Conservation (phyloP, 257 asterid genomes). For the Cordia subcordata region DNA sequence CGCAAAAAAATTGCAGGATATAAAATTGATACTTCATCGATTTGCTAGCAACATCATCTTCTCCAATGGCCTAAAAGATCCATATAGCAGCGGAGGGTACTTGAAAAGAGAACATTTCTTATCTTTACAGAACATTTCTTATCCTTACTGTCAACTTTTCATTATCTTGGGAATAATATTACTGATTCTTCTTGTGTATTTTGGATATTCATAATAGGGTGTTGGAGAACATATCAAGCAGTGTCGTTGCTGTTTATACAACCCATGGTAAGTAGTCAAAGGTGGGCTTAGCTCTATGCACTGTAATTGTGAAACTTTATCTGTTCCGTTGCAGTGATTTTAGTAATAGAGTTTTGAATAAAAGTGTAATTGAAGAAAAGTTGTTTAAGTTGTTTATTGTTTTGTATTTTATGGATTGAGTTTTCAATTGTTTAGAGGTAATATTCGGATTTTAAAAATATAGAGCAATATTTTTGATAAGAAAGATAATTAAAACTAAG, state of each 20-base stretch:
- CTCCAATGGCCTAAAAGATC: constrained; percentile 47
- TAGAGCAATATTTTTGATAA: too few species aligned
- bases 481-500: too few species aligned
- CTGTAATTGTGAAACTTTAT: too few species aligned
- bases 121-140: neutral
- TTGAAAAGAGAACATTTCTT: neutral
- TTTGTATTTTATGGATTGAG: too few species aligned
- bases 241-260: constrained; percentile 43
- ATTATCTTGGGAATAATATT: too few species aligned
- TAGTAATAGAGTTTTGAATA: too few species aligned
- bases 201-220: constrained; percentile 23
- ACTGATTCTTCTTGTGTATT: neutral
- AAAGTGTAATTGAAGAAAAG: too few species aligned
- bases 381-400: too few species aligned
- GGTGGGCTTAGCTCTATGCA: too few species aligned
- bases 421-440: too few species aligned
- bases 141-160: neutral
- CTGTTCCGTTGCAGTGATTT: neutral
- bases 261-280: constrained; percentile 38
- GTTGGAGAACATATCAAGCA: constrained; percentile 35
- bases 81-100: constrained; percentile 49
- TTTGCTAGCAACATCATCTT: constrained; percentile 46
- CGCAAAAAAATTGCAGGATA: constrained; percentile 24
- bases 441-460: too few species aligned
- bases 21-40: constrained; percentile 29